Evolutionary conservation across 805 yeast genomes (phyloP).

Genomic region (Kodamaea kaohsiungensis): DNA sequence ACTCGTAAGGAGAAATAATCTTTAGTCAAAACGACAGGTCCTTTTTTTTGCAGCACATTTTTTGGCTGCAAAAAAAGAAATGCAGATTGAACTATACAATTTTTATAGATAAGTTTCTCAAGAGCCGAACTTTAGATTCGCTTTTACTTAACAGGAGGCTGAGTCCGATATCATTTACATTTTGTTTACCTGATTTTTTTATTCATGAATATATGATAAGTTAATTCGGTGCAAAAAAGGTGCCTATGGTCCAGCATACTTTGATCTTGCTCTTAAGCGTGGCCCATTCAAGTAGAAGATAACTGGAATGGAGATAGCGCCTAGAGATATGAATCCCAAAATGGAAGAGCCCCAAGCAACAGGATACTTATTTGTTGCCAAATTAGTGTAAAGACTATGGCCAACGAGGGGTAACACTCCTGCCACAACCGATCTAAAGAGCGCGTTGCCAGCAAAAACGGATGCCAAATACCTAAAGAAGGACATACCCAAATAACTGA

Average conservation of each 20-base stretch:
- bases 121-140: no score
- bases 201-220: no score
- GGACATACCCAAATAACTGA: conserved; percentile 50
- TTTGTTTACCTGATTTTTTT: no score
- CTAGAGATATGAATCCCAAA: conserved; percentile 48
- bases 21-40: no score
- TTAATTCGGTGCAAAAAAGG: no score
- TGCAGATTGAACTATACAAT: no score
- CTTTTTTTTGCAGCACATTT: no score
- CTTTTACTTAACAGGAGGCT: no score
- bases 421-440: conserved; percentile 53
- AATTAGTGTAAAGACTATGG: conserved; percentile 53
- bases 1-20: no score
- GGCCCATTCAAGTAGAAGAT: conserved; percentile 46
- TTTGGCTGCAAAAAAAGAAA: no score
- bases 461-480: conserved; percentile 56
- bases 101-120: no score
- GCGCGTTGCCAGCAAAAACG: conserved; percentile 58
- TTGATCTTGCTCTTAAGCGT: conserved; percentile 44
- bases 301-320: conserved; percentile 49
- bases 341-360: conserved; percentile 59
- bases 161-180: no score
- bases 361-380: conserved; percentile 50
- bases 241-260: conserved; percentile 25
- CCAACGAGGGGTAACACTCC: conserved; percentile 69